Evolutionary conservation across 2,329 filamentous ascomycete species (phyloP), one percentile per base, ranked within the genome.

Genomic region (Didymella pomorum): DNA sequence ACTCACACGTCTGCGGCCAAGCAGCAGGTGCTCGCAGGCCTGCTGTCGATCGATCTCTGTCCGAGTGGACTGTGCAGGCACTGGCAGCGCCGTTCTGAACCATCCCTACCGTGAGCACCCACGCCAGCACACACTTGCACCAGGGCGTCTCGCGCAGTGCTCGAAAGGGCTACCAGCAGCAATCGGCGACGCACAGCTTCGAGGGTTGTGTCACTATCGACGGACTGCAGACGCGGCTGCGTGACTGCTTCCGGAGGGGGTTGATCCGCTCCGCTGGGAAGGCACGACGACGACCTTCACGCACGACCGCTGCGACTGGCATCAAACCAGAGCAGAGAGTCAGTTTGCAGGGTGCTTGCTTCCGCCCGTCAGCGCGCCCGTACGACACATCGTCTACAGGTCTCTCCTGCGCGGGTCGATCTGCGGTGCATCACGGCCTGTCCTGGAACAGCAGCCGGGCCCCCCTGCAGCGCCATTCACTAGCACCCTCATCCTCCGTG

Each of bases 381-480:
- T 49, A 57, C 52, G 61, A 52, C 45, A 47, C 61, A 63, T 56
- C 61, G 58, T 58, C 65, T 54, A 64, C 59, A 63, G 60, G 61
- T 52, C 52, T 67, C 65, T 69, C 65, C 66, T 69, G 69, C 64
- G 67, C 68, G 63, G 67, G 64, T 63, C 64, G 76, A 78, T 78
- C 76, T 78, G 74, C 76, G 60, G 72, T 73, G 75, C 75, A 76
- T 71, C 66, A 66, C 65, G 64, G 70, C 75, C 75, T 76, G 75
- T 77, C 76, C 75, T 75, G 61, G 75, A 58, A 58, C 67, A 62
- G 56, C 48, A 50, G 49, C 54, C 64, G 57, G 60, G 68, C 60
- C 28, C 64, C 71, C 69, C 66, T 61, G 66, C 48, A 42, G 23
- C 56, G 64, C 69, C 65, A 49, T 54, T 50, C 44, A 54, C 56